phyloP scores from a whole-genome alignment of 2,329 filamentous ascomycete species.

The Sclerotinia minor region DNA sequence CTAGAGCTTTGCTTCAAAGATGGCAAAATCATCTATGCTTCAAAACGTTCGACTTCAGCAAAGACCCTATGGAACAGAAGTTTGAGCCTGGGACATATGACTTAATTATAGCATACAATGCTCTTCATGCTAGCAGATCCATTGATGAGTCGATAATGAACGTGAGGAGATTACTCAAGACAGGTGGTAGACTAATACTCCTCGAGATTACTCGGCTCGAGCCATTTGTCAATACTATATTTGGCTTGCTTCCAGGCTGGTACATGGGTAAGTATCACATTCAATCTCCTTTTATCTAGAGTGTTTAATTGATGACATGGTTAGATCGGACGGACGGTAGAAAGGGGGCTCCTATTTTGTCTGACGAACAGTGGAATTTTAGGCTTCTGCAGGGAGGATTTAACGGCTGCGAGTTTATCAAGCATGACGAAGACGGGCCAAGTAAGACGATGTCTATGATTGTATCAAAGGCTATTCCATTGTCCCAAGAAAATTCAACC shows the following conservation, averaged over 20 bases:
- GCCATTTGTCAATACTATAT: constrained; percentile 33
- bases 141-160: constrained; percentile 36
- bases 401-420: neutral
- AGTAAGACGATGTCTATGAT: neutral
- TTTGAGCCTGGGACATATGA: constrained; percentile 41
- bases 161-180: constrained; percentile 38
- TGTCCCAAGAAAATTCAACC: neutral
- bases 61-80: constrained; percentile 40
- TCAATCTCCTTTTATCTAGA: neutral
- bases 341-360: neutral
- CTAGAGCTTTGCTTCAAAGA: neutral
- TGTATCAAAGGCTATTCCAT: neutral
- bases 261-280: constrained; percentile 30
- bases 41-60: constrained; percentile 41
- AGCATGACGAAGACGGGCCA: neutral
- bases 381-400: neutral
- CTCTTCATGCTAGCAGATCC: constrained; percentile 33
- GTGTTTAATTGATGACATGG: neutral
- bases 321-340: neutral
- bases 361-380: neutral
- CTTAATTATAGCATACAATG: constrained; percentile 35
- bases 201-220: constrained; percentile 34
- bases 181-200: constrained; percentile 39
- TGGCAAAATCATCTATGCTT: neutral
- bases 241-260: constrained; percentile 41